These are phyloP conservation scores for Pseudogymnoascus sp. DNA, from an alignment of 2,329 filamentous ascomycete species.

Conservation along the genomic window DNA sequence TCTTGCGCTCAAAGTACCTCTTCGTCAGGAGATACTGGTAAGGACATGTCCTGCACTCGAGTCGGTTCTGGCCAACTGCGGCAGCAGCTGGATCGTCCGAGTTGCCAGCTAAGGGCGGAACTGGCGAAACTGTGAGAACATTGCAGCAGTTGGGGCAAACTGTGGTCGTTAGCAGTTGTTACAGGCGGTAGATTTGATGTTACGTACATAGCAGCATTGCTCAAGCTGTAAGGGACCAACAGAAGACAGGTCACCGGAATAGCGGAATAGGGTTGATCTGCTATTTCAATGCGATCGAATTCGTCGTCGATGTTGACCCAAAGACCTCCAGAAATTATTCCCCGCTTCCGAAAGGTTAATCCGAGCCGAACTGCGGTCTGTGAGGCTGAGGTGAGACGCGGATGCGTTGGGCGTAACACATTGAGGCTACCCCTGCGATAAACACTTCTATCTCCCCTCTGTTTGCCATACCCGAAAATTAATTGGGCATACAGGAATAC, in stretches of 20 bases:
- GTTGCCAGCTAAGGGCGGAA: slow-evolving; percentile 31
- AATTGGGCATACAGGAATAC: background rate
- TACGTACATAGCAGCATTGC: slow-evolving; percentile 61
- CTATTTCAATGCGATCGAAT: background rate
- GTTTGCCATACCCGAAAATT: background rate
- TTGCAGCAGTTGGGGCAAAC: slow-evolving; percentile 82
- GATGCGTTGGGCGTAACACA: background rate
- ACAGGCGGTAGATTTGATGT: slow-evolving; percentile 5
- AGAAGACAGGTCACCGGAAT: background rate
- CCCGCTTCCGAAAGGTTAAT: slow-evolving; percentile 10
- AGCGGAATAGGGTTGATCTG: background rate
- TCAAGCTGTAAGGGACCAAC: background rate
- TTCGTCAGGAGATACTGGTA: slow-evolving; percentile 80
- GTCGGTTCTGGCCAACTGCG: slow-evolving; percentile 57
- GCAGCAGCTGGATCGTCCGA: slow-evolving; percentile 22
- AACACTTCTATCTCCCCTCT: background rate
- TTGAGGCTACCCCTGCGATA: slow-evolving; percentile 5
- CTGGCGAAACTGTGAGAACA: slow-evolving; percentile 63
- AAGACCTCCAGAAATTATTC: background rate
- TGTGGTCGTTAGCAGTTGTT: slow-evolving; percentile 29
- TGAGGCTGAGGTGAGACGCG: slow-evolving; percentile 5
- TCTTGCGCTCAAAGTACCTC: slow-evolving; percentile 70
- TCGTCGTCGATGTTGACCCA: background rate
- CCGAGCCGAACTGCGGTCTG: background rate
- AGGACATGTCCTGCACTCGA: slow-evolving; percentile 92